These are phyloP conservation scores for Jaapia argillacea DNA, from an alignment of 768 basidiomycete species.

Conservation along the genomic window DNA sequence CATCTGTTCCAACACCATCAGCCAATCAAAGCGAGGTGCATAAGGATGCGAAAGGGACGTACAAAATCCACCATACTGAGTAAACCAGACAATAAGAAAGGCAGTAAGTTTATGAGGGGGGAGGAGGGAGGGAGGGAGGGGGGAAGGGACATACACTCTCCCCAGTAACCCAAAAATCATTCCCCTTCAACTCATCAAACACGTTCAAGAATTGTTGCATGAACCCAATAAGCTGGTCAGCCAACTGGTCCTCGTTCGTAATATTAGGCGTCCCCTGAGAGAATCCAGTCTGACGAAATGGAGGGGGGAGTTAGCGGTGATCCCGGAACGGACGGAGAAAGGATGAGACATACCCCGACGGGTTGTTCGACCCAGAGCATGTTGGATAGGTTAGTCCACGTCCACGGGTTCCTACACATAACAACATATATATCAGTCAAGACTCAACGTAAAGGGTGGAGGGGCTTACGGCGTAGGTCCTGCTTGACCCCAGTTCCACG, in stretches of 20 bases:
- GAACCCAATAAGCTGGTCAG: conserved; percentile 41
- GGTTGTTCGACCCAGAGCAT: conserved; percentile 72
- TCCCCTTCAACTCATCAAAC: conserved; percentile 59
- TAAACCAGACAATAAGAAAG: conserved; percentile 1
- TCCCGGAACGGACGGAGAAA: not conserved
- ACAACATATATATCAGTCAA: not conserved
- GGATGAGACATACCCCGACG: conserved; percentile 32
- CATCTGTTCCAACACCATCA: conserved; percentile 2
- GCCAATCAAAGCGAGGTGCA: not conserved
- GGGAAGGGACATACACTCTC: conserved; percentile 47
- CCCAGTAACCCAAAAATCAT: conserved; percentile 59
- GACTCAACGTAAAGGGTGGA: not conserved
- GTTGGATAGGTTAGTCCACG: conserved; percentile 70
- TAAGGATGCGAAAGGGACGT: conserved; percentile 3
- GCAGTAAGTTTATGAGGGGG: not conserved
- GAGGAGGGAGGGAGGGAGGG: not conserved
- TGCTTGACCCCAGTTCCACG: conserved; percentile 53
- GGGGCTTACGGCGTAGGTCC: conserved; percentile 34
- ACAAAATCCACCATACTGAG: conserved; percentile 24
- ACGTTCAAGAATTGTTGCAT: conserved; percentile 64
- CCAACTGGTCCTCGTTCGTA: conserved; percentile 43
- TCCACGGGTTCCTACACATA: conserved; percentile 29
- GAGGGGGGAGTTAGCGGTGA: not conserved
- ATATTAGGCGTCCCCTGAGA: conserved; percentile 60
- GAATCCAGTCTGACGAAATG: conserved; percentile 60